Evolutionary conservation across 163 green algal genomes (phyloP).

Genomic region (Scenedesmus sp.): DNA sequence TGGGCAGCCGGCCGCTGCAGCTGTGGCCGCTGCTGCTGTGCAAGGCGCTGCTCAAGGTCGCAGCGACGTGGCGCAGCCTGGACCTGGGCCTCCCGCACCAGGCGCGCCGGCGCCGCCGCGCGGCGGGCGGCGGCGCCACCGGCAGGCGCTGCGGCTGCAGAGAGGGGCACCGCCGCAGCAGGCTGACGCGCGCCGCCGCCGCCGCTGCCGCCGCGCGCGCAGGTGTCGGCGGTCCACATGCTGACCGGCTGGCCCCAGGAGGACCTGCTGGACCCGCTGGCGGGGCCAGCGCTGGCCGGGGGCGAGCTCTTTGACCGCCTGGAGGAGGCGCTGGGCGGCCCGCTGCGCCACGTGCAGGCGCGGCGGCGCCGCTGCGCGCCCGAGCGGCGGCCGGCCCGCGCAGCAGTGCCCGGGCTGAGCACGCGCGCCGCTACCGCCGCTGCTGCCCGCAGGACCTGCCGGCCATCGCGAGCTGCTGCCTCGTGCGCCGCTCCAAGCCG

Average conservation of each 20-base stretch:
- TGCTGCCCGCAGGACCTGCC: slow-evolving; percentile 3
- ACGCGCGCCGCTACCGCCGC: too few relatives aligned
- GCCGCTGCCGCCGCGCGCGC: not conserved
- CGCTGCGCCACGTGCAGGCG: slow-evolving; percentile 4
- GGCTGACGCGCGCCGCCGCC: not conserved
- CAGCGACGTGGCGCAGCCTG: slow-evolving; percentile 65
- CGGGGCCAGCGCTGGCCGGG: slow-evolving; percentile 36
- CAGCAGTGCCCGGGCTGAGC: too few relatives aligned
- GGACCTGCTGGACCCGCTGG: slow-evolving; percentile 66
- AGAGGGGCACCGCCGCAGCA: not conserved
- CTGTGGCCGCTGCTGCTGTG: slow-evolving; percentile 83
- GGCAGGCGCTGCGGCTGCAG: not conserved
- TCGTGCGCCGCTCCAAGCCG: slow-evolving; percentile 56
- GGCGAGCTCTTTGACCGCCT: slow-evolving; percentile 68
- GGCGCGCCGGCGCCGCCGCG: slow-evolving; percentile 43
- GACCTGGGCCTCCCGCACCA: slow-evolving; percentile 56
- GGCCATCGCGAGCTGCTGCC: slow-evolving; percentile 54
- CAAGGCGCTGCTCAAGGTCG: slow-evolving; percentile 85
- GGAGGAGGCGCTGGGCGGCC: slow-evolving; percentile 54
- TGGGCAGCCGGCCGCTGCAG: slow-evolving; percentile 71
- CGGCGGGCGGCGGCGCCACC: too few relatives aligned
- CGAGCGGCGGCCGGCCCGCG: too few relatives aligned
- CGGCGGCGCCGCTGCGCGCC: too few relatives aligned
- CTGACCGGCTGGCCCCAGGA: slow-evolving; percentile 81
- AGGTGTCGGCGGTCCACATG: slow-evolving; percentile 67